Percentiles rank a stretch among this genome's conserved stretches.
These are phyloP conservation scores for Auricularia sp. DNA, from an alignment of 768 basidiomycete species.

Conservation along the genomic window DNA sequence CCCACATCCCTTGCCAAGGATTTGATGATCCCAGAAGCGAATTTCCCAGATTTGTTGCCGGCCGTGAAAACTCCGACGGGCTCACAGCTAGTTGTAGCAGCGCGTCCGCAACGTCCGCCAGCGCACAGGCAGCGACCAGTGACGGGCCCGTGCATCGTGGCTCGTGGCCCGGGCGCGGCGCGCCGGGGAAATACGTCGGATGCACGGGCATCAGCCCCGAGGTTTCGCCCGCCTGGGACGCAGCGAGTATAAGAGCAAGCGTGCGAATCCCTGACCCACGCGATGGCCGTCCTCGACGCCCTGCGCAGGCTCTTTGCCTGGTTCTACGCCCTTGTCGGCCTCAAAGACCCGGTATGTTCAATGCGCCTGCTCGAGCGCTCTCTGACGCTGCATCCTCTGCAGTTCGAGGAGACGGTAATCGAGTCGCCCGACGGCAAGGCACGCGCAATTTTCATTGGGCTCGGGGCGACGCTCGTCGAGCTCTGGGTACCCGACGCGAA, in stretches of 20 bases:
- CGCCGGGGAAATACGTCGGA: background rate
- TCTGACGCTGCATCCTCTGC: slow-evolving; percentile 18
- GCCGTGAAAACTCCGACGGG: too few species aligned
- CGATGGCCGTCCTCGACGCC: background rate
- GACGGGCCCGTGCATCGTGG: background rate
- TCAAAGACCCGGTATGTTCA: background rate
- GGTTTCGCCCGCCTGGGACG: background rate
- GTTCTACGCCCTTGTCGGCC: background rate
- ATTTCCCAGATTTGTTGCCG: too few species aligned
- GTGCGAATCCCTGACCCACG: background rate
- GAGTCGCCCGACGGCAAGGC: slow-evolving; percentile 43
- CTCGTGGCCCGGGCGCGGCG: background rate
- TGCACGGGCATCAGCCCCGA: background rate
- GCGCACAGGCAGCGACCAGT: background rate
- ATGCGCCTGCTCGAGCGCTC: too few species aligned
- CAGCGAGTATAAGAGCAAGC: background rate
- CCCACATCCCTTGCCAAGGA: too few species aligned
- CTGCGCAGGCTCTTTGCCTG: background rate
- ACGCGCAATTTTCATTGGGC: slow-evolving; percentile 45
- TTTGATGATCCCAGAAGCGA: too few species aligned
- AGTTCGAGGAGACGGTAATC: slow-evolving; percentile 38
- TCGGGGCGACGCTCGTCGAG: slow-evolving; percentile 47
- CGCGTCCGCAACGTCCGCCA: background rate
- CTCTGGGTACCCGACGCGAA: slow-evolving; percentile 45
- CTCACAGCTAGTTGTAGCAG: background rate